A percentile compares a stretch with the other conserved stretches of the same genome.
Evolutionary conservation across 83 land plant genomes (phyloP).

Genomic region (Picea abies): DNA sequence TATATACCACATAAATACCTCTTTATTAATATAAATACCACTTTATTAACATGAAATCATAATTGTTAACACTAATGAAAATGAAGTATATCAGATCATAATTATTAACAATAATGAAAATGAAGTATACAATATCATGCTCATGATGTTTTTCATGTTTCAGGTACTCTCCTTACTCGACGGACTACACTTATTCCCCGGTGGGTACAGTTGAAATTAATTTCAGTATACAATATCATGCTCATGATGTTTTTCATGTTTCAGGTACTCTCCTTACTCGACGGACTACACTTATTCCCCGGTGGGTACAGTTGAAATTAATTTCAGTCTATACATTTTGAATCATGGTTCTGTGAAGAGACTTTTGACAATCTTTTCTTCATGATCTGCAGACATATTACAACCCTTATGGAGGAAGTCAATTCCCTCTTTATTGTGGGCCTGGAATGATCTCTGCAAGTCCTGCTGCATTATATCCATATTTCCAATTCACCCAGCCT

Average conservation of each 20-base stretch:
- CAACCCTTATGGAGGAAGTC: conserved; percentile 49
- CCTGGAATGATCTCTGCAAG: conserved; percentile 38
- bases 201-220: conserved; percentile 28
- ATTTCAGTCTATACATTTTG: not conserved
- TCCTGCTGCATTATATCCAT: conserved; percentile 51
- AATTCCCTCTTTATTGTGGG: conserved; percentile 51
- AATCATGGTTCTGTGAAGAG: not conserved
- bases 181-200: conserved; percentile 57
- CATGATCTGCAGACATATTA: conserved; percentile 45
- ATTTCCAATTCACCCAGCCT: conserved; percentile 37
- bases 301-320: conserved; percentile 30
- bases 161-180: conserved; percentile 68
- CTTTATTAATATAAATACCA: too few relatives aligned
- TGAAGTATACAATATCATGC: not conserved
- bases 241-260: not conserved
- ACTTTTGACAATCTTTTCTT: not conserved
- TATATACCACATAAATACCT: too few relatives aligned
- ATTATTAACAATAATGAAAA: not conserved
- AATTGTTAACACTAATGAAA: too few relatives aligned
- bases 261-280: conserved; percentile 69
- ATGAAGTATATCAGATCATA: too few relatives aligned
- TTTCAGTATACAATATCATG: not conserved
- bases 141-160: not conserved
- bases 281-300: conserved; percentile 54
- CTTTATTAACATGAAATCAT: not conserved